Percentiles rank a stretch among this genome's conserved stretches.
phyloP scores from a whole-genome alignment of 176 grass and related monocot species.

The Triticum monococcum region DNA sequence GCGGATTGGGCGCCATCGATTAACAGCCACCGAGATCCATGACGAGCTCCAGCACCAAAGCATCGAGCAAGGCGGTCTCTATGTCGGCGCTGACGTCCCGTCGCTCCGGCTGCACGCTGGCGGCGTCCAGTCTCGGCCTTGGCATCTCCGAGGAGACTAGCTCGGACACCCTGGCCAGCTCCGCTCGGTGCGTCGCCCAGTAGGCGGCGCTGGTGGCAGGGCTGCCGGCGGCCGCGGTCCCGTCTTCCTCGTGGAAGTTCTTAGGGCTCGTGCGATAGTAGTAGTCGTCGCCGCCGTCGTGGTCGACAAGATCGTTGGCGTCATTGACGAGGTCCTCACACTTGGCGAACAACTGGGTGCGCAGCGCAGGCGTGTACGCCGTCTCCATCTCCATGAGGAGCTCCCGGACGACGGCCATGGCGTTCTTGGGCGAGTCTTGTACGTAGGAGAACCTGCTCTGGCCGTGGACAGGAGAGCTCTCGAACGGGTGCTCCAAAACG shows the following conservation, averaged over 20 bases:
- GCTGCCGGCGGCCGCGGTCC: neutral
- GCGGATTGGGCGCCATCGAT: neutral
- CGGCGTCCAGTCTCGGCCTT: neutral
- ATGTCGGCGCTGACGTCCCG: constrained; percentile 6
- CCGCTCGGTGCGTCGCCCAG: constrained; percentile 33
- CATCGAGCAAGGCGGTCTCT: constrained; percentile 16
- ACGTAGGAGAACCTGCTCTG: constrained; percentile 23
- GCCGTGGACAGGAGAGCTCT: constrained; percentile 44
- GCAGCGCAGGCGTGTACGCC: constrained; percentile 55
- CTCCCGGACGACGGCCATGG: constrained; percentile 54
- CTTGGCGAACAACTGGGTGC: constrained; percentile 34
- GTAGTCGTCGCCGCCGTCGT: neutral
- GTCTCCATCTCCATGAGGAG: constrained; percentile 71
- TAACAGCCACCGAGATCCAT: constrained; percentile 9
- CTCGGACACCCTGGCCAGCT: constrained; percentile 28
- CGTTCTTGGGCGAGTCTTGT: constrained; percentile 32
- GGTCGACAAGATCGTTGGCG: neutral
- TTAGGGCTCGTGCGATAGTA: constrained; percentile 15
- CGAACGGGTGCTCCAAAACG: constrained; percentile 70
- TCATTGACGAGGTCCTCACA: constrained; percentile 29
- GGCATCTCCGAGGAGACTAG: constrained; percentile 40
- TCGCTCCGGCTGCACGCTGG: constrained; percentile 23
- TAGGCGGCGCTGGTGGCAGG: neutral
- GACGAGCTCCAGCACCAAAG: constrained; percentile 17
- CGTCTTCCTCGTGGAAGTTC: neutral